A percentile compares a stretch with the other conserved stretches of the same genome.
Evolutionary conservation across 805 yeast species (phyloP).

Genomic region (Candida nitratophila): DNA sequence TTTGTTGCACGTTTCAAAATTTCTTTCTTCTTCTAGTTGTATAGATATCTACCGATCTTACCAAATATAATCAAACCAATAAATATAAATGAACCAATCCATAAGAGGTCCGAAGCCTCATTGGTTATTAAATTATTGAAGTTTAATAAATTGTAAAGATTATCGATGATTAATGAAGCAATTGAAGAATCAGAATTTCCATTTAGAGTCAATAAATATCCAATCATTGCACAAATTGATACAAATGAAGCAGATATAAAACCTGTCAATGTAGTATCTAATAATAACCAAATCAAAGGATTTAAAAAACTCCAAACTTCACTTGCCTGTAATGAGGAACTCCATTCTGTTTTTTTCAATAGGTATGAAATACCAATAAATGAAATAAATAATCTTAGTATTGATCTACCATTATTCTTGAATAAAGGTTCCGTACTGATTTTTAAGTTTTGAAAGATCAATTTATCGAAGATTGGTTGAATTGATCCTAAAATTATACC

Average conservation of each 20-base stretch:
- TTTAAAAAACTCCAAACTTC: constrained; percentile 56
- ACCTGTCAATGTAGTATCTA: constrained; percentile 19
- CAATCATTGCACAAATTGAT: constrained; percentile 9
- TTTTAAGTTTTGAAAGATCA: constrained; percentile 6
- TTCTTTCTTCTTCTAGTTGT: too few species aligned
- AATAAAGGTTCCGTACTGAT: constrained; percentile 1
- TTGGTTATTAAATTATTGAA: neutral
- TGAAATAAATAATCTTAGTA: constrained; percentile 44
- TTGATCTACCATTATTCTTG: constrained; percentile 4
- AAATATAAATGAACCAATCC: constrained; percentile 60
- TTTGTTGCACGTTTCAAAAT: too few species aligned
- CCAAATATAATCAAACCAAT: constrained; percentile 63
- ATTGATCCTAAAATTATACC: constrained; percentile 54
- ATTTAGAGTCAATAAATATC: neutral
- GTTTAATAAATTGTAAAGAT: neutral
- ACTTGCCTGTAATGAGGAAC: constrained; percentile 56
- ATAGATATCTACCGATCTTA: constrained; percentile 28
- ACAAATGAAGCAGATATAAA: constrained; percentile 13
- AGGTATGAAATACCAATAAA: constrained; percentile 68
- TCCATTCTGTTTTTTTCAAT: constrained; percentile 63
- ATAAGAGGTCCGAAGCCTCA: constrained; percentile 35
- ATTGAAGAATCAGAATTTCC: neutral
- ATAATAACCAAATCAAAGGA: constrained; percentile 53
- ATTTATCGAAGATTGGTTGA: constrained; percentile 35
- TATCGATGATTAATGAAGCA: neutral